Percentiles rank a stretch among this genome's conserved stretches.
Conservation (phyloP, 257 asterid species). For the Solanum etuberosum region DNA sequence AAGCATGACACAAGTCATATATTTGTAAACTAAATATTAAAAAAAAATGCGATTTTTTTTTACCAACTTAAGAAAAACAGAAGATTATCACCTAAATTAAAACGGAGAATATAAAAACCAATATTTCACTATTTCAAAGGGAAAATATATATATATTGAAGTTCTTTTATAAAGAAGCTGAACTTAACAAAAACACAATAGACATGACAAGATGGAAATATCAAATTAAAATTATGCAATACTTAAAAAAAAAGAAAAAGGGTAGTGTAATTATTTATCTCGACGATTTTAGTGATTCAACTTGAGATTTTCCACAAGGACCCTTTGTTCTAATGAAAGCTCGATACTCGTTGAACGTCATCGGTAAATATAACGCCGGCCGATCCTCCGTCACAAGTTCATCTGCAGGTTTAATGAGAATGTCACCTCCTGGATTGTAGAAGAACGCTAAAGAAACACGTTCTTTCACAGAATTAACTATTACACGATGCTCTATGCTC, state of each 20-base stretch:
- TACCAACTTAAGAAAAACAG: accelerated
- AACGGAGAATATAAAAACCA: neutral
- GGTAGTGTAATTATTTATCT: neutral
- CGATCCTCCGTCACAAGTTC: constrained; percentile 10
- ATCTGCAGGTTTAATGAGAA: constrained; percentile 14
- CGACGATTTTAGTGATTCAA: constrained; percentile 19
- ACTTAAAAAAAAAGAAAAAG: neutral
- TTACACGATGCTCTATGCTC: constrained; percentile 38
- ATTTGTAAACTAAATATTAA: neutral
- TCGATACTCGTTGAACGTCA: constrained; percentile 24
- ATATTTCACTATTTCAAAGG: no score
- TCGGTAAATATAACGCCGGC: constrained; percentile 3
- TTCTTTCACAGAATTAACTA: constrained; percentile 22
- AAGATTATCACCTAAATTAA: neutral
- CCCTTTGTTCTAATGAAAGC: constrained; percentile 24
- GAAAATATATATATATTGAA: neutral
- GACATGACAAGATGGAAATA: neutral
- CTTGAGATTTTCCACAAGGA: constrained; percentile 26
- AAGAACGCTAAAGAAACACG: constrained; percentile 25
- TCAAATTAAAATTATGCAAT: neutral
- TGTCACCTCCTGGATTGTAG: constrained; percentile 28
- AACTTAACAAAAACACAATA: neutral
- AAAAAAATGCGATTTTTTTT: no score
- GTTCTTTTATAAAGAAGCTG: neutral
- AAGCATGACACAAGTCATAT: neutral